Evolutionary conservation across 345 rosid species (phyloP).

Genomic region (Zanthoxylum bungeanum): DNA sequence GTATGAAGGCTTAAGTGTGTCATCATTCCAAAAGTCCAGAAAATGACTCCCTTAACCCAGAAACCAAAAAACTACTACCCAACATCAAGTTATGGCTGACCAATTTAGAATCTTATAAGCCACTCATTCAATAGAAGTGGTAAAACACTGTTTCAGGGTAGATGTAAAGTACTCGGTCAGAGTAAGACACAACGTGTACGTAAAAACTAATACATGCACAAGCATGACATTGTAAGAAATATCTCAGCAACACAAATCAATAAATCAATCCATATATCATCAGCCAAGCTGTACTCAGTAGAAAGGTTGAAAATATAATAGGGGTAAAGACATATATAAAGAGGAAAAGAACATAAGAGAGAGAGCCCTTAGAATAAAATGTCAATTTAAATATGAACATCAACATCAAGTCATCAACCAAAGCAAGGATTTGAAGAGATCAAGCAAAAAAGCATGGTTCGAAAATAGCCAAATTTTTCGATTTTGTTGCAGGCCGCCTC

Average conservation of each 20-base stretch:
- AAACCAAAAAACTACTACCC: neutral
- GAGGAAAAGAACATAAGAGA: neutral
- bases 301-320: neutral
- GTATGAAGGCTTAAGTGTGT: neutral
- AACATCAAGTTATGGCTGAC: neutral
- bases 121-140: neutral
- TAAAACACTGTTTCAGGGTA: neutral
- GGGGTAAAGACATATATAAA: neutral
- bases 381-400: neutral
- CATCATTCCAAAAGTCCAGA: neutral
- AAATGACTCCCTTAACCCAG: neutral
- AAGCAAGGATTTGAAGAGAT: neutral
- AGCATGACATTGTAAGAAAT: neutral
- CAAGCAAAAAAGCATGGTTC: too few relatives aligned
- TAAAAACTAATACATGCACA: neutral
- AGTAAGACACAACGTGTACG: neutral
- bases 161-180: neutral
- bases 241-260: neutral
- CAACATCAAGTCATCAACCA: neutral
- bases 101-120: neutral
- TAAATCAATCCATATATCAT: neutral
- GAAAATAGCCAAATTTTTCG: too few relatives aligned
- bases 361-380: neutral
- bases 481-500: too few relatives aligned
- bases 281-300: neutral